Evolutionary conservation across 2,329 filamentous ascomycete species (phyloP), one percentile per base, ranked within the genome.

Genomic region (Stachybotrys echinatus): DNA sequence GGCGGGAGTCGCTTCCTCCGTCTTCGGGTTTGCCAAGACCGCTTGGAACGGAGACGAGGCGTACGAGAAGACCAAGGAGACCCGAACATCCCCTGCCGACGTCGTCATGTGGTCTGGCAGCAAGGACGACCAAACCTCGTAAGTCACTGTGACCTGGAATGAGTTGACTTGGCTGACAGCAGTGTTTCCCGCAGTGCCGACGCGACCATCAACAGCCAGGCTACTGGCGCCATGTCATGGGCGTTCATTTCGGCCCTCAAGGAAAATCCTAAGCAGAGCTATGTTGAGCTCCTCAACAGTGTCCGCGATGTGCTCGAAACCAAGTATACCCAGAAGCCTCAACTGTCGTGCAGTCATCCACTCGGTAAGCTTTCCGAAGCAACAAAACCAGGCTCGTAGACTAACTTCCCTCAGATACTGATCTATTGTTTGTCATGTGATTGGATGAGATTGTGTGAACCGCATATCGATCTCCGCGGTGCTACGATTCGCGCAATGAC

Each of bases 31-130:
- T 63, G 84, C 95, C 70, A 96, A 96, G 76, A 88, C 91, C 65
- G 91, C 90, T 18, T 87, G 89, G 20, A 81, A 74, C 52, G 92
- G 92, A 57, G 85, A 94, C 58, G 83, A 87, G 34, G 85, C 86
- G 18, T 86, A 91, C 68, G 80, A 95, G 71, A 85, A 84, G 66
- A 89, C 92, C 54, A 78, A 89, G 65, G 81, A 87, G 57, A 97
- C 92, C 40, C 95, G 95, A 74, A 97, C 94, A 17, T 94, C 88
- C 49, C 87, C 92, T 2, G 94, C 94, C 39, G 94, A 99, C 69
- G 94, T 99, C 27, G 83, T 99, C 65, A 95, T 96, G 89, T 96
- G 92, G 88, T 95, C 89, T 53, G 94, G 94, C 50, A 95, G 89
- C 74, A 96, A 96, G 71, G 94, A 99, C 65, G 83, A 86, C 54